Base-by-base conservation (phyloP, 1,139 yeast species). In the Chernovozyma sophiae-reginae region DNA sequence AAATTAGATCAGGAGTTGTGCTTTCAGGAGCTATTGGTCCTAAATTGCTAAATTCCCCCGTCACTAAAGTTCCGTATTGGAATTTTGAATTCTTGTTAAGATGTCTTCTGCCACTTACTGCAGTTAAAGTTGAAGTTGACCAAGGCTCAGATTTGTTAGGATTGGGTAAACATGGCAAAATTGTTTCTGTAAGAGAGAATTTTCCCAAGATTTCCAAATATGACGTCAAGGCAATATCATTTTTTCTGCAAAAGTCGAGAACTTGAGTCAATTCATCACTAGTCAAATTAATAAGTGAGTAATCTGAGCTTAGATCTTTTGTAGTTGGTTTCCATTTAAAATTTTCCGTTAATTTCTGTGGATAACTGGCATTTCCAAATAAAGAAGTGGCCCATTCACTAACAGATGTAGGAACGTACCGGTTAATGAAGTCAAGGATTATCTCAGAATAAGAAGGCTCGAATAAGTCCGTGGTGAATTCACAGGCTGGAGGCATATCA, bases 151-250 rank as follows among this genome's bases (percentile, higher is more conserved):
- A 13, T 16, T 15, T 16, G 18, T 7, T 25, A 19, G 40, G 45
- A 17, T 33, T 33, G 7, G 31, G 30, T 14, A 39, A 31, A 16
- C 14, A 17, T 30, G 30, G 33, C 20, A 34, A 38, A 4, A 40
- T 17, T 4, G 39, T 37, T 10, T 39, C 36, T 14, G 43, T 43
- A 13, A 47, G 30, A 15, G 43, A 32, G 3, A 38, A 30, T 17
- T 42, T 24, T 2, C 39, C 44, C 4, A 47, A 23, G 2, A 43
- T 35, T 24, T 43, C 43, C 16, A 62, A 42, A 37, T 49, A 55
- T 2, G 68, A 55, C 1, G 68, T 61, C 17, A 63, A 40, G 4
- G 67, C 58, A 4, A 48, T 37, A 3, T 43, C 42, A 17, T 53
- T 43, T 8, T 27, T 26, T 27, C 51, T 47, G 24, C 55, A 48